Base-by-base conservation (phyloP, 371 early-diverging fungal species). In the Mucor indicus region DNA sequence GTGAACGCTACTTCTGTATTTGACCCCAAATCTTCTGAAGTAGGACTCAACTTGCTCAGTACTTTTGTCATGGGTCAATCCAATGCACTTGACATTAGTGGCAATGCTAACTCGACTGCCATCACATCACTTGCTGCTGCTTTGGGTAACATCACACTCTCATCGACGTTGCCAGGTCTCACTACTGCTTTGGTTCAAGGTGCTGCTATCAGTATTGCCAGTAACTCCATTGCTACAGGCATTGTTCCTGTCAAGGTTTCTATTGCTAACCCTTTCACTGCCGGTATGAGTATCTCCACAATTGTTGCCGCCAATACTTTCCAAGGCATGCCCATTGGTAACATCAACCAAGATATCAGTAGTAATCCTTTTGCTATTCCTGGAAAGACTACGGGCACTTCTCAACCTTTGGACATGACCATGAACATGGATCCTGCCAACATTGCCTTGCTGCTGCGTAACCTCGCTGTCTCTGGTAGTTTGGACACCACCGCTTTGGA, bases 211-310 rank as follows among this genome's bases (percentile, higher is more conserved):
- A 49, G 57, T 15, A 74, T 81, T 23, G 44, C 68, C 20, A 57
- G 64, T 12, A 62, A 72, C 19, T 69, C 78, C 2, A 46, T 67
- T n/a, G 44, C 44, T 15, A 69, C 69, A 13, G 67, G 75, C 21
- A 32, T 75, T 27, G 79, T 79, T 19, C 57, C 62, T 35, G 71
- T 78, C 19, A 59, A 70, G 20, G 79, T 81, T 43, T 60, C 68
- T 0, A 67, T 79, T 48, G 68, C 72, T 50, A 75, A 81, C 41
- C 82, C 82, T 19, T 81, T 81, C 56, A 64, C 69, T 13, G 75
- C 79, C 41, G 59, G 66, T 4, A 55, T 81, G 52, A 56, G 49
- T 12, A 79, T 81, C 32, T 56, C 75, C 44, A 68, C 64, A 39
- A 72, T 81, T 23, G 50, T 67, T 19, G 62, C 78, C 36, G 48